Percentiles rank a stretch among this genome's conserved stretches.
Evolutionary conservation across 495 filamentous ascomycete genomes (phyloP).

Genomic region (Lasiosphaeria miniovina): DNA sequence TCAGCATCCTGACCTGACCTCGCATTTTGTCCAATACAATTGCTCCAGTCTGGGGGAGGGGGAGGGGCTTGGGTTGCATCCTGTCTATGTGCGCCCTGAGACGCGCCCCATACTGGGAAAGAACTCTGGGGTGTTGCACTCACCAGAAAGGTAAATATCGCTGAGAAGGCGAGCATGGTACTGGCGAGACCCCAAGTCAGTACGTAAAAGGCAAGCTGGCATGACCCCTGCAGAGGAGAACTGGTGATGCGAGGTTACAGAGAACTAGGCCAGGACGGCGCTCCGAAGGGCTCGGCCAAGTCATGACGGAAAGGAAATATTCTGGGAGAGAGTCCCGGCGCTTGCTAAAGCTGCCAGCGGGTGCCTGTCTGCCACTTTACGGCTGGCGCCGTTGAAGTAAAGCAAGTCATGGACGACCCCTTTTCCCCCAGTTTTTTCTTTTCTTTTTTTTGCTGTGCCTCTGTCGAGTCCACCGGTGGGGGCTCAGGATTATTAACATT

Average conservation of each 20-base stretch:
- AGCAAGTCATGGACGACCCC: no score
- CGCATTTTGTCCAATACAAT: constrained; percentile 21
- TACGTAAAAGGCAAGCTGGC: constrained; percentile 30
- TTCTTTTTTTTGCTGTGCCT: no score
- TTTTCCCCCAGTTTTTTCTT: no score
- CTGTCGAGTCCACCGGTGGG: no score
- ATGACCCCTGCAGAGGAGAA: constrained; percentile 11
- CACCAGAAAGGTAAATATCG: constrained; percentile 86
- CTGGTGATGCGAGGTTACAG: constrained; percentile 20
- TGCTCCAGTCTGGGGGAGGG: constrained; percentile 3
- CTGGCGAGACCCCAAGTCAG: constrained; percentile 34
- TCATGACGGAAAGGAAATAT: constrained; percentile 16
- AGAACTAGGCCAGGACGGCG: constrained; percentile 2
- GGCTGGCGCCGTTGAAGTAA: no score
- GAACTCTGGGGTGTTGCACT: constrained; percentile 22
- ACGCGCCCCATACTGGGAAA: neutral
- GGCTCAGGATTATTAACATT: no score
- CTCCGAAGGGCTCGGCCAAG: constrained; percentile 19
- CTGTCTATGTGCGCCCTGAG: constrained; percentile 15
- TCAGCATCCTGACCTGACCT: constrained; percentile 21
- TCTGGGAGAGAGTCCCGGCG: neutral
- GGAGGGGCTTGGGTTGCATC: neutral
- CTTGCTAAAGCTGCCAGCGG: no score
- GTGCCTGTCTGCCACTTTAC: no score
- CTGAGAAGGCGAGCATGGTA: constrained; percentile 75